These are phyloP conservation scores for Yamadazyma paraphyllophila DNA, from an alignment of 805 yeast genomes.

Conservation along the genomic window DNA sequence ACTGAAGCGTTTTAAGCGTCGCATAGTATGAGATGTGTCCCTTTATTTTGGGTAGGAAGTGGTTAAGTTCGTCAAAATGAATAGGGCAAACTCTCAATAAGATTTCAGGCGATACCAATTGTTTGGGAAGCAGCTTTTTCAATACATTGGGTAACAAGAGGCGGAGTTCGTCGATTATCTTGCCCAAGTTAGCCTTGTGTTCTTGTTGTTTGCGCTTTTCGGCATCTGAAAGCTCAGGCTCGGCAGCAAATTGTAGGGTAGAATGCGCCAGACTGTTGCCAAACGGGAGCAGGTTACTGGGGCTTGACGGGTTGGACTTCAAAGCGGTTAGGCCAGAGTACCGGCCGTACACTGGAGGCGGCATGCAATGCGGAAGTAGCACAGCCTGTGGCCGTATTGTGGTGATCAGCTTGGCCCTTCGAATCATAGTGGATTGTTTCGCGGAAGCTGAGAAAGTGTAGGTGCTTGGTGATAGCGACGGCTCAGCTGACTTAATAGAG, in stretches of 20 bases:
- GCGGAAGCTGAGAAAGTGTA: neutral
- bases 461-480: neutral
- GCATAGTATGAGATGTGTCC: constrained; percentile 58
- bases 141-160: constrained; percentile 51
- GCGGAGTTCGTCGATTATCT: constrained; percentile 48
- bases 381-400: neutral
- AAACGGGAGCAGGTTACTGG: too few relatives aligned
- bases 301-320: too few relatives aligned
- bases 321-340: too few relatives aligned
- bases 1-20: constrained; percentile 54
- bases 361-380: neutral
- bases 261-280: neutral
- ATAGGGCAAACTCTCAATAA: constrained; percentile 57
- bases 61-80: constrained; percentile 40
- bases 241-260: neutral
- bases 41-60: constrained; percentile 53
- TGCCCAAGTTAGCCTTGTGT: constrained; percentile 52
- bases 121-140: constrained; percentile 42
- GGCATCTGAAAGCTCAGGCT: neutral
- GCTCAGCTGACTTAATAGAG: neutral
- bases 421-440: neutral
- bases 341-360: neutral
- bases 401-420: neutral
- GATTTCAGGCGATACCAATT: constrained; percentile 45
- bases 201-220: constrained; percentile 1